Evolutionary conservation across 1,284 basidiomycete genomes (phyloP).

Genomic region (Austroboletus rostrupii): DNA sequence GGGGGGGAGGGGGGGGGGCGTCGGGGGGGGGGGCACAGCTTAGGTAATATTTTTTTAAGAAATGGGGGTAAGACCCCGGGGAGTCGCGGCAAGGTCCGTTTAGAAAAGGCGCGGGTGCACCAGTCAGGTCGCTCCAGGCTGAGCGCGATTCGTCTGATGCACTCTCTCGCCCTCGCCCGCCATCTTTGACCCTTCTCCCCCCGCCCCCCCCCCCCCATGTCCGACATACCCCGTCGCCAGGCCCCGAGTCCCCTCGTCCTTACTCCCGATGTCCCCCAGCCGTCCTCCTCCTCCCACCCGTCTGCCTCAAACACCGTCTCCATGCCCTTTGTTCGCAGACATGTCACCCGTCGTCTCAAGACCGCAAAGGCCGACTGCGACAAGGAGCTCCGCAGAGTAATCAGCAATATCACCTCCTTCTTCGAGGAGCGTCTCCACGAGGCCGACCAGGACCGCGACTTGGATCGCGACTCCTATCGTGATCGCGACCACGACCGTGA

Average conservation of each 20-base stretch:
- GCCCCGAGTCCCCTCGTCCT: slow-evolving; percentile 76
- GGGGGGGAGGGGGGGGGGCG: slow-evolving; percentile 4
- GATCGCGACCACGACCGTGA: slow-evolving; percentile 47
- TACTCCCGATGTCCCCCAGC: slow-evolving; percentile 55
- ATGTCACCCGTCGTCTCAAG: slow-evolving; percentile 90
- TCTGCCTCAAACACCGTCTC: slow-evolving; percentile 72
- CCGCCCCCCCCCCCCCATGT: slow-evolving; percentile 8
- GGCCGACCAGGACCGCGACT: slow-evolving; percentile 59
- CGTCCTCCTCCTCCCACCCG: slow-evolving; percentile 38
- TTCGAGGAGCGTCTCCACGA: slow-evolving; percentile 87
- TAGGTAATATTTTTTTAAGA: slow-evolving; percentile 5
- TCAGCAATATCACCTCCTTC: slow-evolving; percentile 88
- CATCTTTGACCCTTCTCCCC: slow-evolving; percentile 11
- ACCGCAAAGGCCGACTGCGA: slow-evolving; percentile 95
- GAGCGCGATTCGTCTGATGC: slow-evolving; percentile 16
- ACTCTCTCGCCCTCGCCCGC: slow-evolving; percentile 7
- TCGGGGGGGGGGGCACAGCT: background rate
- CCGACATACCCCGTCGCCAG: slow-evolving; percentile 51
- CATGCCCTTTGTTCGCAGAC: slow-evolving; percentile 89
- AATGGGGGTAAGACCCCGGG: slow-evolving; percentile 19
- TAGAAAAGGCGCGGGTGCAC: background rate
- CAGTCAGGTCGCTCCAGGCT: background rate
- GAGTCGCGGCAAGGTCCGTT: slow-evolving; percentile 13
- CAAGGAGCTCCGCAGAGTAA: slow-evolving; percentile 88
- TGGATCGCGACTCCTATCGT: slow-evolving; percentile 56